phyloP scores from a whole-genome alignment of 257 asterid species.

The Solanum pennellii region DNA sequence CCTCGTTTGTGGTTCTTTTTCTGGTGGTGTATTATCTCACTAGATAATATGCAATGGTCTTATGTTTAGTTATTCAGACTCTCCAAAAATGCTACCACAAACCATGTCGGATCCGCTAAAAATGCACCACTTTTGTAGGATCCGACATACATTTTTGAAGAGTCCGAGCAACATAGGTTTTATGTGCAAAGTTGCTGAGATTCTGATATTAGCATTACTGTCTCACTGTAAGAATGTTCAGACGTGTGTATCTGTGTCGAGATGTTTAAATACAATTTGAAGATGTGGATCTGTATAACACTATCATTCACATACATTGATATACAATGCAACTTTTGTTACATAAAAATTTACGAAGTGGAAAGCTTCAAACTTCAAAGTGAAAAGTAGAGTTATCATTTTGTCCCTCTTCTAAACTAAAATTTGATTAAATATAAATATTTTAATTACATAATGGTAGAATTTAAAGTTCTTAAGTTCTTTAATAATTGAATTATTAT shows the following conservation, averaged over 20 bases:
- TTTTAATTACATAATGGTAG: too few species aligned
- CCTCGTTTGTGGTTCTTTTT: constrained; percentile 73
- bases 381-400: too few species aligned
- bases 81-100: background rate
- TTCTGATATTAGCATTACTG: background rate
- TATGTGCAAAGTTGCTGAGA: background rate
- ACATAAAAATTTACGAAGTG: background rate
- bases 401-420: rapidly evolving
- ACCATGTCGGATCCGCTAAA: background rate
- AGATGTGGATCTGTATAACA: background rate
- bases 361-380: too few species aligned
- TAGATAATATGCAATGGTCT: constrained; percentile 25
- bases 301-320: background rate
- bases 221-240: background rate
- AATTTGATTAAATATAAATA: too few species aligned
- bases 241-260: background rate
- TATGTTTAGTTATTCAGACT: background rate
- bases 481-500: too few species aligned
- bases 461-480: too few species aligned
- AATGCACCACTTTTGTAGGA: background rate
- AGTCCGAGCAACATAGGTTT: background rate
- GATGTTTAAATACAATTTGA: background rate
- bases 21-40: constrained; percentile 77
- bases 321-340: background rate
- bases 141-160: background rate